Base-by-base conservation (phyloP, 768 basidiomycete genomes). In the Pisolithus tinctorius region DNA sequence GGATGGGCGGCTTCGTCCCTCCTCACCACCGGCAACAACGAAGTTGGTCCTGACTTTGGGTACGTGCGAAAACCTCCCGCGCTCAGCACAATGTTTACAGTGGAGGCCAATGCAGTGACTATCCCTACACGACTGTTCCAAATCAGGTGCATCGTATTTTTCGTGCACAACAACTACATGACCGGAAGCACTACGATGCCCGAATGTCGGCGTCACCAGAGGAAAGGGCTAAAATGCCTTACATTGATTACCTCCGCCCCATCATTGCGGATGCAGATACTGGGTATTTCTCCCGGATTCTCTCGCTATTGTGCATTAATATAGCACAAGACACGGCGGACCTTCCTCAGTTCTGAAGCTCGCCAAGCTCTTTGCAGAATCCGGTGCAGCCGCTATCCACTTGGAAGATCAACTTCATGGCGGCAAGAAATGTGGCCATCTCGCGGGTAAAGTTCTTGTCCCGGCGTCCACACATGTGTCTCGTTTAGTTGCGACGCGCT, bases 191-290 rank as follows among this genome's bases (percentile, higher is more conserved):
- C 61, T 93, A 89, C 60, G 90, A 94, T 60, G 90, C 91, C 59
- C 82, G 92, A 30, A 74, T 90, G 69, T 74, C 78, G 14, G 74
- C 80, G 37, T 74, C 83, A 26, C 71, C 76, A 4, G 84, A 84
- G 56, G 75, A 80, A 54, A 77, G 88, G 46, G 76, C 75, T 27
- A 82, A 82, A 53, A 77, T 88, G 76, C 80, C 84, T 44, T 88
- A 86, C 61, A 72, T 90, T 38, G 93, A 95, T 64, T 95, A 94
- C 64, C 73, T 96, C 41, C 77, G 90, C 47, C 93, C 93, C 26
- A 94, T 97, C 58, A 86, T 97, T 57, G 93, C 93, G 11, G 93
- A 96, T 63, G 93, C 84, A 25, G 93, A 95, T 70, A 94, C 93
- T 47, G 93, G 93, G 91, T 91, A 60, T 61, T 74, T 65, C 49